Base-by-base conservation (phyloP, 2,329 filamentous ascomycete species). In the Ophiostoma montium region DNA sequence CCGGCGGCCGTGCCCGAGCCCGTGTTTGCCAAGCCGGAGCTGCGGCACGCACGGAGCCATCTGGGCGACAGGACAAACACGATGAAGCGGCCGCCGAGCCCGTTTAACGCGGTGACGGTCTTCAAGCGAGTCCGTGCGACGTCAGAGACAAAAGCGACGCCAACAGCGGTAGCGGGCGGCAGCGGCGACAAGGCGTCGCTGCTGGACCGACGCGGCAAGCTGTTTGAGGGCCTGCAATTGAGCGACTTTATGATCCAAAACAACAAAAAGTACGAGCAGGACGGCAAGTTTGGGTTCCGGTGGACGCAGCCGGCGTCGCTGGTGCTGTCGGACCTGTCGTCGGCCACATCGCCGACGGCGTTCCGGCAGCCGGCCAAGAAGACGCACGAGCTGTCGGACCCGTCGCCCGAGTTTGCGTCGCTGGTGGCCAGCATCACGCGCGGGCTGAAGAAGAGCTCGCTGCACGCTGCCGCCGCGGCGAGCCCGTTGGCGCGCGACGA, bases 21-120 rank as follows among this genome's bases (percentile, higher is more conserved):
- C 2, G 66, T 71, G 5, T 80, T 80, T 55, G 67, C 74, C n/a
- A 79, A 78, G 53, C 76, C 76, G 2, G 74, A 79, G 54, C 60
- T 79, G 33, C 72, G 70, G 52, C 75, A 79, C 62, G 75, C 75
- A 1, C 67, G 75, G 53, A 78, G 75, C 58, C 71, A 67, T 13
- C 60, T 75, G 27, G 63, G 61, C 27, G 72, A 73, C 15, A n/a
- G 15, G 8, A 36, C 46, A 2, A 44, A 53, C 11, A 51, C 62
- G 31, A 57, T 65, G 15, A 80, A 79, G 57, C 64, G 76, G 51
- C 68, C 72, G 13, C 65, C 69, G 2, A 80, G 76, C 53, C 76
- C 76, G 0, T 78, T 79, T 53, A 72, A 74, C 44, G 69, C 73
- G 3, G 67, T 75, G 52, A 74, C 72, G 1, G 75, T 80, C 1